Percentiles rank a stretch among this genome's conserved stretches.
These are phyloP conservation scores for Stellera chamaejasme DNA, from an alignment of 345 rosid genomes.

Conservation along the genomic window DNA sequence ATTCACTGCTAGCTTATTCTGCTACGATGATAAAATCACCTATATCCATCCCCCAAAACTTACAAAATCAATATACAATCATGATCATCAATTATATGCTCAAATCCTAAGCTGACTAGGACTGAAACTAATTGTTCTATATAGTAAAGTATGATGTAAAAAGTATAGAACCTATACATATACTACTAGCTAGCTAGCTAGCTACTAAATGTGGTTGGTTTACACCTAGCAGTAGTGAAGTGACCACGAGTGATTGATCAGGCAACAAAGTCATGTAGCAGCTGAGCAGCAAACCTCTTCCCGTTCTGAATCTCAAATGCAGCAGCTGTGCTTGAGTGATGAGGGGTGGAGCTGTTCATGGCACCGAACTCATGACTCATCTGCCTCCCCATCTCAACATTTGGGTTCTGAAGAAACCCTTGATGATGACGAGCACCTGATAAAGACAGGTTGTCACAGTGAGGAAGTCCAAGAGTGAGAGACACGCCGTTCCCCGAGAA, in stretches of 20 bases:
- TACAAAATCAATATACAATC: slow-evolving; percentile 83
- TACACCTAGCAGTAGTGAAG: slow-evolving; percentile 34
- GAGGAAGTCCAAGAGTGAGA: slow-evolving; percentile 86
- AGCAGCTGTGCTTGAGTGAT: slow-evolving; percentile 37
- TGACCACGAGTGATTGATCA: slow-evolving; percentile 28
- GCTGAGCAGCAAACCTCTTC: slow-evolving; percentile 81
- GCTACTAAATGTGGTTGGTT: slow-evolving; percentile 16
- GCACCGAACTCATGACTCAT: slow-evolving; percentile 59
- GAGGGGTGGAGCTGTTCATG: slow-evolving; percentile 36
- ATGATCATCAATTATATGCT: slow-evolving; percentile 52
- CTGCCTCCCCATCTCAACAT: slow-evolving; percentile 74
- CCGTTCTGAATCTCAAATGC: slow-evolving; percentile 73
- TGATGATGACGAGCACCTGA: slow-evolving; percentile 50
- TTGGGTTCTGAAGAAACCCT: slow-evolving; percentile 66
- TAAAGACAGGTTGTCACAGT: slow-evolving; percentile 72
- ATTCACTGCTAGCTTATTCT: slow-evolving; percentile 20
- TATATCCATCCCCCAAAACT: slow-evolving; percentile 61
- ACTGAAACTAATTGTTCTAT: slow-evolving; percentile 40
- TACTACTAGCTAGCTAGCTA: slow-evolving; percentile 15
- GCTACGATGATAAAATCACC: slow-evolving; percentile 28
- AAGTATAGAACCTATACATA: slow-evolving; percentile 48
- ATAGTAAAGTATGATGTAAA: slow-evolving; percentile 5
- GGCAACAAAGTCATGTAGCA: slow-evolving; percentile 86
- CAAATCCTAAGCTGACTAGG: slow-evolving; percentile 54
- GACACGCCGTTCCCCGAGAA: slow-evolving; percentile 81